Evolutionary conservation across 2,329 filamentous ascomycete species (phyloP), one percentile per base, ranked within the genome.

Genomic region (Metarhizium brunneum): DNA sequence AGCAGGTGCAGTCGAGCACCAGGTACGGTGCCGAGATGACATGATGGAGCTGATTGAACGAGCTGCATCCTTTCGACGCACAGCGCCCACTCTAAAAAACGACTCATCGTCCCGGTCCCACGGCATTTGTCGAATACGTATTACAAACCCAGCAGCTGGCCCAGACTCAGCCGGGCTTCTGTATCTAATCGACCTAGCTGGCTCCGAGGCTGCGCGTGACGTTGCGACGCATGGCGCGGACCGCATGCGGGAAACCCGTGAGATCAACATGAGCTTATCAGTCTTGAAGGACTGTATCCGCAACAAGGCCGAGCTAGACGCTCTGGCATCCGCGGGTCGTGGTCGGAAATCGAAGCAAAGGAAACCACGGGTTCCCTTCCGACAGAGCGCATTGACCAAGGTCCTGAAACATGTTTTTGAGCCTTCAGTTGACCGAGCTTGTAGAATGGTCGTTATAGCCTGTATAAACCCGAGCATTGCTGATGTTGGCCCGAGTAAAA

Each of bases 221-320:
- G 62, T 70, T 1, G 62, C 63, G 0, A 58, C 59, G 4, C 75
- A 79, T 60, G 68, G 67, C 2, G 63, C 69, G 2, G 70, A 72
- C 32, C 73, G 76, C 6, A 76, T 78, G 68, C 69, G 70, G 43
- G 76, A 78, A 60, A 69, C 74, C 4, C 66, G 69, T 13, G 71
- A 77, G 61, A 78, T 79, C 65, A 78, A 78, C 60, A 69, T 65
- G 8, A 77, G 75, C 57, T 68, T 79, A 0, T 77, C 76, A 0
- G 69, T 75, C 0, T 68, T 81, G 2, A 80, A 80, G 57, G 77
- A 80, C 59, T 80, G 77, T 56, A 80, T 81, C 52, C 71, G 76
- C 1, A 74, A 72, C 1, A 71, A 73, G 43, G 71, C 72, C 0
- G 62, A 69, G 38, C 60, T 68, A 0, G 71, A 76, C 47, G 63